These are phyloP conservation scores for Ophiognomonia clavigignenti-juglandacearum DNA, from an alignment of 2,329 filamentous ascomycete species.

Conservation along the genomic window DNA sequence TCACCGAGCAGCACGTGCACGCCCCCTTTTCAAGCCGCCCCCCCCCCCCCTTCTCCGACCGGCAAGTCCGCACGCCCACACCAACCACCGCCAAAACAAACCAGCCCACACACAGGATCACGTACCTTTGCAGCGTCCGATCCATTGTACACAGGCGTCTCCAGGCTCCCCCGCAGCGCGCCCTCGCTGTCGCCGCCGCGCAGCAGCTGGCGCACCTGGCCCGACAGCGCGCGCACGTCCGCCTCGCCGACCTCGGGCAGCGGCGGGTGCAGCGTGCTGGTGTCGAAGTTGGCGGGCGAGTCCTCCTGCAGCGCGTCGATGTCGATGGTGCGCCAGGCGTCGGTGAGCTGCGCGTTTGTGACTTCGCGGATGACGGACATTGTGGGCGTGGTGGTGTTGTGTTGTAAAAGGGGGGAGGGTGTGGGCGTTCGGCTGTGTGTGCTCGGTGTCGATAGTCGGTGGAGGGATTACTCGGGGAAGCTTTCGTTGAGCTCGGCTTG, in stretches of 20 bases:
- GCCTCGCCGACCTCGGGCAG: conserved; percentile 69
- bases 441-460: no score
- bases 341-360: conserved; percentile 53
- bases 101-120: not conserved
- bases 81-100: not conserved
- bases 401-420: not conserved
- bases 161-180: conserved; percentile 76
- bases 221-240: conserved; percentile 72
- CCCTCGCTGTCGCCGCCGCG: conserved; percentile 84
- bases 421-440: no score
- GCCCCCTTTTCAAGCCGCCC: no score
- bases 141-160: conserved; percentile 74
- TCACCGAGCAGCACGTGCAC: no score
- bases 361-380: conserved; percentile 68
- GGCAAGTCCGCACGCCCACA: not conserved
- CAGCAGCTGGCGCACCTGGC: conserved; percentile 82
- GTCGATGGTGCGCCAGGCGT: conserved; percentile 84
- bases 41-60: not conserved
- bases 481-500: no score
- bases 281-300: conserved; percentile 86
- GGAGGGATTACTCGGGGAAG: no score
- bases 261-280: conserved; percentile 73
- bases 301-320: conserved; percentile 89
- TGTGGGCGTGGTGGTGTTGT: conserved; percentile 6
- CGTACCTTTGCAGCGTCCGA: conserved; percentile 53